phyloP scores from a whole-genome alignment of 2,329 filamentous ascomycete genomes.

The Hypoxylon sp. region DNA sequence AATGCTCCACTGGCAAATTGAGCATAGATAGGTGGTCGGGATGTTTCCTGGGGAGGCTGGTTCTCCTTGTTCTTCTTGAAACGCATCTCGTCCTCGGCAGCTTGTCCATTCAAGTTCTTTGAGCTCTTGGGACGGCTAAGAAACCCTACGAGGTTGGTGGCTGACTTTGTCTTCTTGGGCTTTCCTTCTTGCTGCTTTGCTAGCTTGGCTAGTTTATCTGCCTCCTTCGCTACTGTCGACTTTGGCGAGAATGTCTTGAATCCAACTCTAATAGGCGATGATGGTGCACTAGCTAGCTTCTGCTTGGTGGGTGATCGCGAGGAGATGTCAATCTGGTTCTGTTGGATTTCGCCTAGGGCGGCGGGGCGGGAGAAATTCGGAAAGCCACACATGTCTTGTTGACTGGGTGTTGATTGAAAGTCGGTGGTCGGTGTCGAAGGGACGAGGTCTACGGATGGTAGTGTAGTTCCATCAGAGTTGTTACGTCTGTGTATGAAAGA shows the following conservation, averaged over 20 bases:
- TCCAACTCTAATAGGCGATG: constrained; percentile 52
- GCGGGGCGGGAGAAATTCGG: constrained; percentile 59
- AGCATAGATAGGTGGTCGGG: constrained; percentile 82
- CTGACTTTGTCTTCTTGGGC: constrained; percentile 84
- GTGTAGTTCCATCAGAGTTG: constrained; percentile 60
- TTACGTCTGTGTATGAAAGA: constrained; percentile 66
- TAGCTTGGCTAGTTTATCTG: constrained; percentile 54
- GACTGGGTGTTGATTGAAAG: constrained; percentile 46
- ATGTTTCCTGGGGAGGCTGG: constrained; percentile 60
- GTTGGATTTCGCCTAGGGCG: constrained; percentile 70
- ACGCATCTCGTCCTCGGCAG: constrained; percentile 66
- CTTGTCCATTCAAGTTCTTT: constrained; percentile 72
- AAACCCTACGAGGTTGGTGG: constrained; percentile 83
- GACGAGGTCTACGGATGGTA: constrained; percentile 51
- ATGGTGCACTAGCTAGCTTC: constrained; percentile 31
- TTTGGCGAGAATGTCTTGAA: constrained; percentile 57
- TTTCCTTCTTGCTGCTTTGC: constrained; percentile 66
- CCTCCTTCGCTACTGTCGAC: constrained; percentile 58
- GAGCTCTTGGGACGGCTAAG: constrained; percentile 82
- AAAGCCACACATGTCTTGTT: constrained; percentile 50
- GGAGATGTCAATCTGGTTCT: constrained; percentile 61
- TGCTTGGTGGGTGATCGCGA: constrained; percentile 50
- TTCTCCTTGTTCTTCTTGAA: constrained; percentile 85
- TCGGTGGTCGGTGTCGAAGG: constrained; percentile 45
- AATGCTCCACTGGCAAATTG: constrained; percentile 71